Evolutionary conservation across 75 land plant species (phyloP).

Genomic region (Selaginella tamariscina): DNA sequence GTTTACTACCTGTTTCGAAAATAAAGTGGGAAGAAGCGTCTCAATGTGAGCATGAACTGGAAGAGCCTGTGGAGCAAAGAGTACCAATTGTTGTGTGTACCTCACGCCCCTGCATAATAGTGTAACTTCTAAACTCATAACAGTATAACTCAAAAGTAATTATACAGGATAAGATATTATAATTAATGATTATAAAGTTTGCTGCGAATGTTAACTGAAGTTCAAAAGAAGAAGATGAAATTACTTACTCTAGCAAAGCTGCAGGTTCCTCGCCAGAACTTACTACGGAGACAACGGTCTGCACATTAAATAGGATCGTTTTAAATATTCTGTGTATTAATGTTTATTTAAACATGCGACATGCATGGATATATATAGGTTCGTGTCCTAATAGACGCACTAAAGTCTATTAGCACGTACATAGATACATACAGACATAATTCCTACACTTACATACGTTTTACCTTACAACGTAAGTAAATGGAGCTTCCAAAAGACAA

Average conservation of each 20-base stretch:
- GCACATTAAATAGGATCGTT: constrained; percentile 10
- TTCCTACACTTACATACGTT: background rate
- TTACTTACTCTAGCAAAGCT: constrained; percentile 70
- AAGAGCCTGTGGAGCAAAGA: constrained; percentile 97
- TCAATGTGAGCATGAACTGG: constrained; percentile 76
- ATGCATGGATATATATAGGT: background rate
- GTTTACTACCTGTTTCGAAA: constrained; percentile 68
- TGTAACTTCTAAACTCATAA: background rate
- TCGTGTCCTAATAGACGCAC: background rate
- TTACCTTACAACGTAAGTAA: constrained; percentile 95
- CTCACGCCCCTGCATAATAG: constrained; percentile 51
- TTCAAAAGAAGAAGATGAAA: background rate
- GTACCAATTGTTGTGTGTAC: constrained; percentile 89
- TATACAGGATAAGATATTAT: too few relatives aligned
- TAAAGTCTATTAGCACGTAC: background rate
- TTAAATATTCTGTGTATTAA: background rate
- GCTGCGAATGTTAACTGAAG: too few relatives aligned
- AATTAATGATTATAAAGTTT: too few relatives aligned
- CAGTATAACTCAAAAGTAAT: background rate
- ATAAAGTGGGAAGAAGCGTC: constrained; percentile 74
- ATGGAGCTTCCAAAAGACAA: constrained; percentile 84
- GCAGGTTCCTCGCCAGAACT: constrained; percentile 78
- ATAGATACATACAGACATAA: background rate
- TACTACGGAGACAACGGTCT: constrained; percentile 91
- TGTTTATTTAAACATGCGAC: background rate